Conservation (phyloP, 139 green algal genomes). For the Ulvella scutata region DNA sequence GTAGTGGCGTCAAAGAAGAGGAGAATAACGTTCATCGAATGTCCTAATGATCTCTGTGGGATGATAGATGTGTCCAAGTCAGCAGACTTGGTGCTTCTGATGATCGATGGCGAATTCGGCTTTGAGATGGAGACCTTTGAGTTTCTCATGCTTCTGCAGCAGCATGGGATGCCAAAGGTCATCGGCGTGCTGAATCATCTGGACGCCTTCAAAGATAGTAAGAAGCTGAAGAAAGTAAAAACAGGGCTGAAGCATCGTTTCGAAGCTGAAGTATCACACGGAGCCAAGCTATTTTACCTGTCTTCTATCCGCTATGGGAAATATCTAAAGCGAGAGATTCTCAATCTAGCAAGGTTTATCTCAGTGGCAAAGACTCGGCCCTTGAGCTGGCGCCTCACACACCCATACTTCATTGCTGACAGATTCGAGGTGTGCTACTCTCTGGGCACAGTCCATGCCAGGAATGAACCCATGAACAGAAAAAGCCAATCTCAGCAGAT, state of each 20-base stretch:
- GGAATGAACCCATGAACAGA: too few relatives aligned
- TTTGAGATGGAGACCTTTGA: conserved; percentile 99
- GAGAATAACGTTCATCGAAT: conserved; percentile 91
- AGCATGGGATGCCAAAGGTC: conserved; percentile 91
- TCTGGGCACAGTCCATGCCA: too few relatives aligned
- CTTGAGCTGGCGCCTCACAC: conserved; percentile 74
- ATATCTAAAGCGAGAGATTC: conserved; percentile 71
- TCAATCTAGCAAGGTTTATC: conserved; percentile 94
- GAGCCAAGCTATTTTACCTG: conserved; percentile 98
- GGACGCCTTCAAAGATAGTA: conserved; percentile 76
- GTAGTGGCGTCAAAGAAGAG: conserved; percentile 81
- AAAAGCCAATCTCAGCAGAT: too few relatives aligned
- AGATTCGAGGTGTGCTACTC: conserved; percentile 41
- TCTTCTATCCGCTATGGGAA: conserved; percentile 68
- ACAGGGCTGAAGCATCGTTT: conserved; percentile 70
- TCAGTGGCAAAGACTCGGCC: conserved; percentile 82
- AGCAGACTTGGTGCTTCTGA: conserved; percentile 91
- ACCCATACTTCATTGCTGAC: conserved; percentile 85
- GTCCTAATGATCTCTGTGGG: conserved; percentile 42
- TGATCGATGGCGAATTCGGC: conserved; percentile 87
- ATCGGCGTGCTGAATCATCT: conserved; percentile 99
- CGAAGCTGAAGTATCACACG: conserved; percentile 26
- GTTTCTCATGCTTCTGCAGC: conserved; percentile 95
- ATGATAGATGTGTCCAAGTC: conserved; percentile 95
- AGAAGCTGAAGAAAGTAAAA: conserved; percentile 81